phyloP scores from a whole-genome alignment of 371 early-diverging fungal species.

The Lichtheimia ramosa region DNA sequence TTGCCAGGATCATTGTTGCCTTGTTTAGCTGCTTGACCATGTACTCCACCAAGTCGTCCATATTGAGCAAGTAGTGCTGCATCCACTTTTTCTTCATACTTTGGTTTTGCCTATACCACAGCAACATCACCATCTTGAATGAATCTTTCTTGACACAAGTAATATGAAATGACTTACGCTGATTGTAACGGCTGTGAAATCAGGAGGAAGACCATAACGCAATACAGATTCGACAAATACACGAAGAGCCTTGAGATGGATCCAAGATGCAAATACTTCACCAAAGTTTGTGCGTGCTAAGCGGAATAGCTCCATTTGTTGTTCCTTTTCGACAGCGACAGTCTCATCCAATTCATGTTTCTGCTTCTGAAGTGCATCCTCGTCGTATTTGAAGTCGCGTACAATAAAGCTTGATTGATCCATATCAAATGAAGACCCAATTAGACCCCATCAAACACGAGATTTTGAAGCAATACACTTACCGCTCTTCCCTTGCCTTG shows the following conservation, averaged over 20 bases:
- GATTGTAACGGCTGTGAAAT: conserved; percentile 85
- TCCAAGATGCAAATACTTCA: conserved; percentile 87
- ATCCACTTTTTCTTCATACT: conserved; percentile 74
- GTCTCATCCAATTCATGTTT: conserved; percentile 74
- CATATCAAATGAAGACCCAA: background rate
- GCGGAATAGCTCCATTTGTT: conserved; percentile 66
- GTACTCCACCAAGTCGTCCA: conserved; percentile 61
- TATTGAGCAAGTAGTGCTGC: conserved; percentile 69
- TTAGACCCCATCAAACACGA: too few species aligned
- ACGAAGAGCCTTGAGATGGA: conserved; percentile 90
- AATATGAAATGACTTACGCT: conserved; percentile 30
- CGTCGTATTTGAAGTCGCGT: conserved; percentile 90
- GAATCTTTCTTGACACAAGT: conserved; percentile 19
- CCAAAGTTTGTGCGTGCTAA: conserved; percentile 91
- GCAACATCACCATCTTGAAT: conserved; percentile 3
- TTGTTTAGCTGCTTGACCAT: conserved; percentile 30
- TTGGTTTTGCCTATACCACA: conserved; percentile 61
- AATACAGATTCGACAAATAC: conserved; percentile 93
- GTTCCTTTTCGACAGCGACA: conserved; percentile 76
- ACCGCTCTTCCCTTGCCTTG: conserved; percentile 86
- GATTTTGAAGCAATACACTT: conserved; percentile 13
- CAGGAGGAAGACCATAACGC: conserved; percentile 95
- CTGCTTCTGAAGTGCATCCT: conserved; percentile 72
- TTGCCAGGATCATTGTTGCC: conserved; percentile 20
- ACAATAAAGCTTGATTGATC: conserved; percentile 68